These are phyloP conservation scores for Linum tenue DNA, from an alignment of 345 rosid species.

Conservation along the genomic window DNA sequence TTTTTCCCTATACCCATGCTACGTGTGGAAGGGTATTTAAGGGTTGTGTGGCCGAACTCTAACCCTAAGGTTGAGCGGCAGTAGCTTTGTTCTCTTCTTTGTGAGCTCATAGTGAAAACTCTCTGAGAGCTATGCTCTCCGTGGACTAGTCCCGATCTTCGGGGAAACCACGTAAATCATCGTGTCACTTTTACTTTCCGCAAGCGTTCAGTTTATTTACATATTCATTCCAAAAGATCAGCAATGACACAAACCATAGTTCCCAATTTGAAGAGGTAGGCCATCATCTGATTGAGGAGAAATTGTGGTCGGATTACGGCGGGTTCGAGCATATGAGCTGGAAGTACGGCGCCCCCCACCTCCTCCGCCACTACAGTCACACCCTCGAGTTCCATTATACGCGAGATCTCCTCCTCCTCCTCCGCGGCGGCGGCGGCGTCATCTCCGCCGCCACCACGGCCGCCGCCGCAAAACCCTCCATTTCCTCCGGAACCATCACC, in stretches of 20 bases:
- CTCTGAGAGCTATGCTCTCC: no score
- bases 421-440: slow-evolving; percentile 39
- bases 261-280: slow-evolving; percentile 92
- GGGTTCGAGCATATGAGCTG: slow-evolving; percentile 53
- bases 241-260: slow-evolving; percentile 54
- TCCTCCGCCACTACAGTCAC: slow-evolving; percentile 60
- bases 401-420: slow-evolving; percentile 71
- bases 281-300: slow-evolving; percentile 70
- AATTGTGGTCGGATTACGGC: slow-evolving; percentile 55
- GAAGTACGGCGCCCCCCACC: slow-evolving; percentile 49
- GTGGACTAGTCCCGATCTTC: no score
- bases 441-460: slow-evolving; percentile 31
- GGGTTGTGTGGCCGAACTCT: no score
- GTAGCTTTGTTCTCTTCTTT: no score
- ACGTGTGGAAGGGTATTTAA: no score
- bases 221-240: not conserved
- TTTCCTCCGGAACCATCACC: slow-evolving; percentile 19
- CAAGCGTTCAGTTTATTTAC: no score
- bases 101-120: no score
- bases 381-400: slow-evolving; percentile 54
- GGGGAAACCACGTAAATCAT: no score
- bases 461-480: slow-evolving; percentile 25
- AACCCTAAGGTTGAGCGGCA: no score
- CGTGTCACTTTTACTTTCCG: no score
- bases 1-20: no score